Conservation (phyloP, 352 stramenopile genomes). For the Phytophthora multivora region DNA sequence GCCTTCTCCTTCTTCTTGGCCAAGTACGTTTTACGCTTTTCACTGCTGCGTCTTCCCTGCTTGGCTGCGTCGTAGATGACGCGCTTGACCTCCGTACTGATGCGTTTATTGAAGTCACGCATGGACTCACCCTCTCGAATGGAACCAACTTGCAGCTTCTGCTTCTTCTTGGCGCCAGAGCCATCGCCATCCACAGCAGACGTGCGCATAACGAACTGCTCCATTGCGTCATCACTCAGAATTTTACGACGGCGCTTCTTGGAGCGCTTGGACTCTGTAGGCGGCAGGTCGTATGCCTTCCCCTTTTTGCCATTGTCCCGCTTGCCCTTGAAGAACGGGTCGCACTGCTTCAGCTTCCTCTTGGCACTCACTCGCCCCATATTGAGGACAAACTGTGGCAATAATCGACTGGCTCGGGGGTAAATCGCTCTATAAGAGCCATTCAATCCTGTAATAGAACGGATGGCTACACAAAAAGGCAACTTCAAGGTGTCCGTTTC, state of each 20-base stretch:
- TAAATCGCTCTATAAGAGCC: conserved; percentile 30
- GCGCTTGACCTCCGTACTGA: conserved; percentile 81
- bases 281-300: conserved; percentile 70
- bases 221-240: conserved; percentile 61
- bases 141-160: conserved; percentile 57
- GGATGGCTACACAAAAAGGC: conserved; percentile 2
- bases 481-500: conserved; percentile 30
- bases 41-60: conserved; percentile 66
- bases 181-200: conserved; percentile 46
- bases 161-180: conserved; percentile 38
- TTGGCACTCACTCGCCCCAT: conserved; percentile 80
- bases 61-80: conserved; percentile 88
- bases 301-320: conserved; percentile 73
- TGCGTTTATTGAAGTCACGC: conserved; percentile 86
- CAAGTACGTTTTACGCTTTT: conserved; percentile 82
- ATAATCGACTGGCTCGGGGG: conserved; percentile 24
- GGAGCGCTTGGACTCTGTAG: conserved; percentile 71
- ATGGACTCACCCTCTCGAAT: conserved; percentile 78
- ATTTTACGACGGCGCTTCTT: conserved; percentile 83
- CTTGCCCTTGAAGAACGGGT: conserved; percentile 88
- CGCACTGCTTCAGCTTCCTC: conserved; percentile 87
- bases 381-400: not conserved
- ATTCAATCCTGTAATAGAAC: conserved; percentile 7
- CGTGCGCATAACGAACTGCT: conserved; percentile 65
- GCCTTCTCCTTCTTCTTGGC: conserved; percentile 82